These are phyloP conservation scores for Candida michaelii DNA, from an alignment of 805 yeast genomes.

Conservation along the genomic window DNA sequence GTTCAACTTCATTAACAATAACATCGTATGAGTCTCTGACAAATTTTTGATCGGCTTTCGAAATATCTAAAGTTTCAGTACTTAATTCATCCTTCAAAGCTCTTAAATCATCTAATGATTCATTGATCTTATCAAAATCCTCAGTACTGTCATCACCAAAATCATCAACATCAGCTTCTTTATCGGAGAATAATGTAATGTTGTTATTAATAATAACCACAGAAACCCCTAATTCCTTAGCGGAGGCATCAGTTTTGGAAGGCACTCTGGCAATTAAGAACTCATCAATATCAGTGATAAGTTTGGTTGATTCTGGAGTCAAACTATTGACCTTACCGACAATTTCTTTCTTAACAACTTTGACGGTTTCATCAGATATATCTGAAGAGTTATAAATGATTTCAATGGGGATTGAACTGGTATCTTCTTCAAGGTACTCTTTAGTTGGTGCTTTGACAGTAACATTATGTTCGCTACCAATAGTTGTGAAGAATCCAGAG, in stretches of 20 bases:
- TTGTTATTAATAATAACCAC: slow-evolving; percentile 57
- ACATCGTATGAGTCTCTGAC: slow-evolving; percentile 57
- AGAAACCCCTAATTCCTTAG: slow-evolving; percentile 48
- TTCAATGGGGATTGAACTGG: slow-evolving; percentile 54
- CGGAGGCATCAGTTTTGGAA: slow-evolving; percentile 37
- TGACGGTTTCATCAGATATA: slow-evolving; percentile 44
- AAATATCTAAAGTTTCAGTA: slow-evolving; percentile 50
- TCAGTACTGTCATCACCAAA: slow-evolving; percentile 75
- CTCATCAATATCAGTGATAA: slow-evolving; percentile 64
- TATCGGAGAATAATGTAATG: slow-evolving; percentile 56
- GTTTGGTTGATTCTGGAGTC: slow-evolving; percentile 62
- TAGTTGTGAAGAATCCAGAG: slow-evolving; percentile 45
- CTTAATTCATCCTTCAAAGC: slow-evolving; percentile 54
- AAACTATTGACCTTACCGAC: slow-evolving; percentile 71
- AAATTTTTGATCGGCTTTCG: slow-evolving; percentile 54
- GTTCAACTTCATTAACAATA: slow-evolving; percentile 37
- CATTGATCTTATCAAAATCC: slow-evolving; percentile 54
- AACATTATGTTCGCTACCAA: slow-evolving; percentile 38
- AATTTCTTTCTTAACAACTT: slow-evolving; percentile 66
- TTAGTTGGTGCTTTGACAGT: slow-evolving; percentile 41
- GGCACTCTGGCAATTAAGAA: slow-evolving; percentile 53
- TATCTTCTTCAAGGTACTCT: slow-evolving; percentile 33
- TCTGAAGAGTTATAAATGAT: slow-evolving; percentile 52
- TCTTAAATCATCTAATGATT: slow-evolving; percentile 57
- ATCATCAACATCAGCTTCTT: slow-evolving; percentile 31